Evolutionary conservation across 768 basidiomycete genomes (phyloP).

Genomic region (Leccinum broughii): DNA sequence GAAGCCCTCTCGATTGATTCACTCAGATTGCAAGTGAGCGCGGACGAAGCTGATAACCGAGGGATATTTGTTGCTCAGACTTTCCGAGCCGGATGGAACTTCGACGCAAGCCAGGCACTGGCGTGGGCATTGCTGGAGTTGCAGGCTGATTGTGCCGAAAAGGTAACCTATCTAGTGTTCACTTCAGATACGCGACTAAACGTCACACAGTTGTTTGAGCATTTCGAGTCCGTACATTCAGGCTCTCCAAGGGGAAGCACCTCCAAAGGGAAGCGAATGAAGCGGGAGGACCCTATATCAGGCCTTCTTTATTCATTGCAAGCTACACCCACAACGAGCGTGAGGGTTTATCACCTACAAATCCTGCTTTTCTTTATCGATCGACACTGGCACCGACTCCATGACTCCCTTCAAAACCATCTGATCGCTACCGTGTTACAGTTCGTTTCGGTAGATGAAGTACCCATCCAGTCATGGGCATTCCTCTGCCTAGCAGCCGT

Average conservation of each 20-base stretch:
- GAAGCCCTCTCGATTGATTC: conserved; percentile 65
- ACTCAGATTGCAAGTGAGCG: conserved; percentile 52
- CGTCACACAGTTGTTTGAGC: conserved; percentile 53
- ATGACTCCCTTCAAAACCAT: conserved; percentile 54
- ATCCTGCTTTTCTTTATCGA: conserved; percentile 83
- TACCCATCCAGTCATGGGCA: conserved; percentile 76
- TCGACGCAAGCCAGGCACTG: conserved; percentile 67
- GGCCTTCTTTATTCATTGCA: conserved; percentile 54
- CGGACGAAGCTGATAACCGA: conserved; percentile 20
- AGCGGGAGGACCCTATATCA: conserved; percentile 59
- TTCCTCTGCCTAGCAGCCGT: conserved; percentile 80
- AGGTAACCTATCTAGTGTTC: conserved; percentile 42
- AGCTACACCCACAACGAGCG: conserved; percentile 28
- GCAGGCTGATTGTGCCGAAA: conserved; percentile 73
- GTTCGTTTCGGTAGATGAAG: conserved; percentile 65
- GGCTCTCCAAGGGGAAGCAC: conserved; percentile 35
- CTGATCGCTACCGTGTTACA: conserved; percentile 57
- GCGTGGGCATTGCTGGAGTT: conserved; percentile 80
- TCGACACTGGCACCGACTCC: conserved; percentile 68
- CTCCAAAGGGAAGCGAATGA: conserved; percentile 49
- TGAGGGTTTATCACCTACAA: conserved; percentile 62
- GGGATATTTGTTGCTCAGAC: conserved; percentile 61
- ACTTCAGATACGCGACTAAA: conserved; percentile 4
- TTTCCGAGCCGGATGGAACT: conserved; percentile 73
- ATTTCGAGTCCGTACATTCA: conserved; percentile 56